A percentile compares a stretch with the other conserved stretches of the same genome.
phyloP scores from a whole-genome alignment of 108 stramenopile species.

The Epithemia pelagica region DNA sequence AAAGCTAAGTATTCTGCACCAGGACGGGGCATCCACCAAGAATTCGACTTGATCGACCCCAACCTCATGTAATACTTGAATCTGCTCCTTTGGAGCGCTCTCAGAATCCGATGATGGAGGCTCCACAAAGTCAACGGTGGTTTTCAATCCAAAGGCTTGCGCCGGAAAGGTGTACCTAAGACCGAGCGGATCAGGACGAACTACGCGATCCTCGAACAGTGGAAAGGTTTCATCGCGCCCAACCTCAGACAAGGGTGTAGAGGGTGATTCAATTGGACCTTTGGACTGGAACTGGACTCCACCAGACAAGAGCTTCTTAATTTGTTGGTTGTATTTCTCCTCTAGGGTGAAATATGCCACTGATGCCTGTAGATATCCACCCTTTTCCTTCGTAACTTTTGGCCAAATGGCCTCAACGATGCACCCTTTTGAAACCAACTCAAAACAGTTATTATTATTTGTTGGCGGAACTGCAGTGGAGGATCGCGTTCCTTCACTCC shows the following conservation, averaged over 20 bases:
- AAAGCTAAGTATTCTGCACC: constrained; percentile 26
- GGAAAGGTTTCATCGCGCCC: constrained; percentile 59
- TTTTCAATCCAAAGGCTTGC: constrained; percentile 61
- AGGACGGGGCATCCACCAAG: constrained; percentile 37
- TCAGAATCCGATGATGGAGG: neutral
- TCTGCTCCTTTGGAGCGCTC: neutral
- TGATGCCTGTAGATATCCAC: constrained; percentile 54
- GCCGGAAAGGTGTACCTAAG: constrained; percentile 39
- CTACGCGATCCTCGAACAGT: constrained; percentile 46
- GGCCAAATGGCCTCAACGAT: constrained; percentile 77
- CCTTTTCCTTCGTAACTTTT: constrained; percentile 36
- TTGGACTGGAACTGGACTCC: constrained; percentile 28
- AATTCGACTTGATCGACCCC: constrained; percentile 55
- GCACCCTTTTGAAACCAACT: constrained; percentile 48
- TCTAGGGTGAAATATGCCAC: constrained; percentile 40
- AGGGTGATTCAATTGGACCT: constrained; percentile 11
- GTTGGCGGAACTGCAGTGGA: neutral
- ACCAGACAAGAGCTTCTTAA: constrained; percentile 22
- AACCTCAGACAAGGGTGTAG: constrained; percentile 10
- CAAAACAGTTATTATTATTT: constrained; percentile 32
- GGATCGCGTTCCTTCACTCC: neutral
- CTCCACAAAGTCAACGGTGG: constrained; percentile 39
- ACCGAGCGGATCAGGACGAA: constrained; percentile 49
- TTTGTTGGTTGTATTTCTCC: constrained; percentile 21
- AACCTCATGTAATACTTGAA: constrained; percentile 44